A percentile compares a stretch with the other conserved stretches of the same genome.
phyloP scores from a whole-genome alignment of 306 rosid genomes.

The Mimosa pudica region DNA sequence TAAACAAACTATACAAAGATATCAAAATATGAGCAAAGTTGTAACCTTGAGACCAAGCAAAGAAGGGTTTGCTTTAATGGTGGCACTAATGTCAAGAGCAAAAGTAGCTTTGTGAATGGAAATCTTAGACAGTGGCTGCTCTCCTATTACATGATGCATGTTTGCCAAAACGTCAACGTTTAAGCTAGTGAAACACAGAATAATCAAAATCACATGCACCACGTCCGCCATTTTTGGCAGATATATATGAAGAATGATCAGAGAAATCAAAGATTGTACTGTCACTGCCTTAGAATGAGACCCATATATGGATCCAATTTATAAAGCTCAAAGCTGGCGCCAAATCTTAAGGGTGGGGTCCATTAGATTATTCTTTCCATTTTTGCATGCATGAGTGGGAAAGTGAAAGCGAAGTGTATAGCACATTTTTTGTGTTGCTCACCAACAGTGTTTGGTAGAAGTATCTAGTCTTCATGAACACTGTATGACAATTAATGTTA shows the following conservation, averaged over 20 bases:
- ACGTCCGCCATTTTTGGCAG: constrained; percentile 5
- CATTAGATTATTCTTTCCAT: not conserved
- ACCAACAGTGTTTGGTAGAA: not conserved
- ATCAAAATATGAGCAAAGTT: not conserved
- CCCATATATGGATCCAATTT: not conserved
- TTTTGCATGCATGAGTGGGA: not conserved
- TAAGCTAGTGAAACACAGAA: not conserved
- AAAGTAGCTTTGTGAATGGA: constrained; percentile 52
- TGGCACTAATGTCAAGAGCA: constrained; percentile 38
- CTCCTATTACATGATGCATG: constrained; percentile 29
- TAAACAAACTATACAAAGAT: not conserved
- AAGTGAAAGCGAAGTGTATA: not conserved
- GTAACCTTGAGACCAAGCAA: constrained; percentile 50
- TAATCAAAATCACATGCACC: constrained; percentile 4
- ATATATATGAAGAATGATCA: not conserved
- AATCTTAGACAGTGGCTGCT: constrained; percentile 66
- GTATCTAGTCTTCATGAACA: not conserved
- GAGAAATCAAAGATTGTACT: not conserved
- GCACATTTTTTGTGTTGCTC: not conserved
- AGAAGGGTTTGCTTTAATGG: constrained; percentile 47
- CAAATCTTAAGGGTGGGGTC: not conserved
- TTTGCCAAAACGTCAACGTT: not conserved
- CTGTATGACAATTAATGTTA: no score
- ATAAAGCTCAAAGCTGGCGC: not conserved
- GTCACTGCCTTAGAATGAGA: not conserved